Base-by-base conservation (phyloP, 345 rosid species). In the Arabis hirsuta region DNA sequence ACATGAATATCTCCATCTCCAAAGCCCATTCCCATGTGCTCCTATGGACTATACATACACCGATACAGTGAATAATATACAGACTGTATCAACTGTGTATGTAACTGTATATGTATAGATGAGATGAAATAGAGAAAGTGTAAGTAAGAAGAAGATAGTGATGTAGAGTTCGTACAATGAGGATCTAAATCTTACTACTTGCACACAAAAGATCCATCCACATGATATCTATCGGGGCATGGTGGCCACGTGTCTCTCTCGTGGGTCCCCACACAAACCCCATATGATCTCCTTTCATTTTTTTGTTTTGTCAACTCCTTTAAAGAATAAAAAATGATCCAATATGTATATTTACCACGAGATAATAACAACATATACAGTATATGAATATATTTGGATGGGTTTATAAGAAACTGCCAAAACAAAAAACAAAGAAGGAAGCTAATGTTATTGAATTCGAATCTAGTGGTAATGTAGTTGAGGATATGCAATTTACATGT, bases 1-100 rank as follows among this genome's bases (percentile, higher is more conserved):
- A 70, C 74, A 70, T 70, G 74, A 47, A 59, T 34, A 57, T 57
- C 74, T 69, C 56, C 65, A 69, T 58, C 74, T 58, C 42, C 38
- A 1, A 14, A 36, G 56, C 29, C 65, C 74, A 58, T 57, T 12
- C 41, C 74, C 74, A 70, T 70, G 67, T 70, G 67, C 66, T 4
- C 19, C 24, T 32, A 36, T 36, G 2, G 1, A 36, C 10, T 36
- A 8, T 36, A 36, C 10, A 36, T 36, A 36, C 10, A 36, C 0
- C 11, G 0, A 36, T 9, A 36, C 10, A 36, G 16, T 9, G 5
- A 22, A 22, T 50, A 22, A 38, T 20, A 22, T 34, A 56, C 60
- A 55, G 24, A 14, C 42, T 32, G 24, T 55, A 32, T 32, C 0
- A 32, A 6, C 6, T 32, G 0, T 36, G 41, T 36, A 8, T 36